phyloP scores from a whole-genome alignment of 345 rosid species.

The Mallotus nudiflorus region DNA sequence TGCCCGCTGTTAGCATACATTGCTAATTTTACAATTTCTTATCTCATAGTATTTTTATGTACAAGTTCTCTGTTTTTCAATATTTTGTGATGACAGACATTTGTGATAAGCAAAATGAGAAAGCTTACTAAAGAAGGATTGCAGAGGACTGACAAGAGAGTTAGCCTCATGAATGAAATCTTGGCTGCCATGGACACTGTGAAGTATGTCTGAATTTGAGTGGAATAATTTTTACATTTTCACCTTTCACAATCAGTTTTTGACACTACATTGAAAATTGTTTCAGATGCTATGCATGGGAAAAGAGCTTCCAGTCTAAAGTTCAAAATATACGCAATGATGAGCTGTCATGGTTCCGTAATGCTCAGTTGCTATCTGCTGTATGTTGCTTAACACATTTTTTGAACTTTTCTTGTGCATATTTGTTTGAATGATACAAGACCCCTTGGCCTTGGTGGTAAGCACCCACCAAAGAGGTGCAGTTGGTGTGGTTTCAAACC shows the following conservation, averaged over 20 bases:
- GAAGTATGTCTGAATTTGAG: slow-evolving; percentile 26
- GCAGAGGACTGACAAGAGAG: slow-evolving; percentile 37
- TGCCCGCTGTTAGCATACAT: background rate
- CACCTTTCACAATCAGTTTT: background rate
- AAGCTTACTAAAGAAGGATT: slow-evolving; percentile 35
- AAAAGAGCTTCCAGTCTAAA: slow-evolving; percentile 34
- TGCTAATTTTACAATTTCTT: background rate
- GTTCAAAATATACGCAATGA: slow-evolving; percentile 34
- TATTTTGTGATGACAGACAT: slow-evolving; percentile 23
- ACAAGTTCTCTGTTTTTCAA: background rate
- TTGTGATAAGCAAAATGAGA: slow-evolving; percentile 32
- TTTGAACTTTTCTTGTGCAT: background rate
- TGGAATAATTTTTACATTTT: background rate
- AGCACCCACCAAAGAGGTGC: too few relatives aligned
- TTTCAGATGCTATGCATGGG: slow-evolving; percentile 42
- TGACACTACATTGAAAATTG: background rate
- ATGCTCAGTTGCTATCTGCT: slow-evolving; percentile 30
- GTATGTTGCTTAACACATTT: slow-evolving; percentile 17
- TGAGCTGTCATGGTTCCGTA: slow-evolving; percentile 34
- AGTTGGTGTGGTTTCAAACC: too few relatives aligned
- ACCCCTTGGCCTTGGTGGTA: too few relatives aligned
- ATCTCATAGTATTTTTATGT: background rate
- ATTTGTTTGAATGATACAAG: too few relatives aligned
- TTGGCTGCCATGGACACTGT: slow-evolving; percentile 36
- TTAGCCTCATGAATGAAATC: slow-evolving; percentile 39